These are phyloP conservation scores for Leccinellum albellum DNA, from an alignment of 768 basidiomycete genomes.

Conservation along the genomic window DNA sequence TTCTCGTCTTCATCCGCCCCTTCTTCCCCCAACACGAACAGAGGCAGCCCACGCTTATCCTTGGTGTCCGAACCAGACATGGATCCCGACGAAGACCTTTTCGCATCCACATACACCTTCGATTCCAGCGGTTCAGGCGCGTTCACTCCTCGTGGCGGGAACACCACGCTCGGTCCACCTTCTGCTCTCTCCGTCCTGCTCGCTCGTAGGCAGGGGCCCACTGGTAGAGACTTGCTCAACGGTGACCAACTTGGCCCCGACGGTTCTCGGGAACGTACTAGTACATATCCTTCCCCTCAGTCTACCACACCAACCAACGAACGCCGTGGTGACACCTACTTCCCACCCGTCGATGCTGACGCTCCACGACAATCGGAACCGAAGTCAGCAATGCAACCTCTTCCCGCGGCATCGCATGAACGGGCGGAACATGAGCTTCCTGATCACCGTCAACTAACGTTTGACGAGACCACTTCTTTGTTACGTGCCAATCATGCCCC, in stretches of 20 bases:
- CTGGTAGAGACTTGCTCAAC: neutral
- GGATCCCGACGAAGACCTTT: conserved; percentile 25
- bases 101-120: conserved; percentile 28
- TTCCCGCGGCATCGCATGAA: neutral
- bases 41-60: conserved; percentile 26
- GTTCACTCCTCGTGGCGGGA: conserved; percentile 24
- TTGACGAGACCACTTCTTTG: conserved; percentile 20
- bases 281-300: conserved; percentile 8
- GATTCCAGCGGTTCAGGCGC: conserved; percentile 16
- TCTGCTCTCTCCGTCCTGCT: conserved; percentile 38
- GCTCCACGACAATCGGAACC: neutral
- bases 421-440: neutral
- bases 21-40: conserved; percentile 18
- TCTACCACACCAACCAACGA: conserved; percentile 23
- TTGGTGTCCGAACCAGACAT: conserved; percentile 21
- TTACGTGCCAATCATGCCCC: conserved; percentile 12
- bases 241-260: neutral
- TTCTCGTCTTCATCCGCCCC: conserved; percentile 25
- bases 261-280: neutral
- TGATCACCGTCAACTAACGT: neutral
- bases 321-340: neutral
- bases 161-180: conserved; percentile 22
- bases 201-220: conserved; percentile 18
- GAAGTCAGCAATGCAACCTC: neutral
- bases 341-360: conserved; percentile 2